Evolutionary conservation across 768 basidiomycete species (phyloP).

Genomic region (Tricholoma saponaceum): DNA sequence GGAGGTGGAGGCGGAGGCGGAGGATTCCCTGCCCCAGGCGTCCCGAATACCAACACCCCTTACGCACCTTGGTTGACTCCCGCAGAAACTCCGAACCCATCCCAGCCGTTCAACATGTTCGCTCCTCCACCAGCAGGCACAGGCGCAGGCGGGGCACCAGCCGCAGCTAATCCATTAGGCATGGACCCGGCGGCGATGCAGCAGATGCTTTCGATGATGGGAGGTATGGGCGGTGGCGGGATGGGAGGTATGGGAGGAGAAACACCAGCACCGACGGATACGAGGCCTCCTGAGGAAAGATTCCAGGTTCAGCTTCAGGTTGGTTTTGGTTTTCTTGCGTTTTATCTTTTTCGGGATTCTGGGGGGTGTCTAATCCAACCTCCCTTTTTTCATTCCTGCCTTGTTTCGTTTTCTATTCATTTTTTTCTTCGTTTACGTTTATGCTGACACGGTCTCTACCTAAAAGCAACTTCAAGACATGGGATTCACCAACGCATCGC

Average conservation of each 20-base stretch:
- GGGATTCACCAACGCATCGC: slow-evolving; percentile 87
- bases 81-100: background rate
- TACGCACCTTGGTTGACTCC: slow-evolving; percentile 11
- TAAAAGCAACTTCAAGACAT: slow-evolving; percentile 86
- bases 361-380: background rate
- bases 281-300: slow-evolving; percentile 83
- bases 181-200: slow-evolving; percentile 42
- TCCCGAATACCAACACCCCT: slow-evolving; percentile 2
- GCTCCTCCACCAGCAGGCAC: background rate
- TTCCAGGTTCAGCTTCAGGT: slow-evolving; percentile 90
- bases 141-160: slow-evolving; percentile 11
- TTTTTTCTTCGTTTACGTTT: background rate
- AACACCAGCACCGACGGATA: slow-evolving; percentile 55
- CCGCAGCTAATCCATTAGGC: slow-evolving; percentile 19
- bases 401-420: background rate
- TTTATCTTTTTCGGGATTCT: background rate
- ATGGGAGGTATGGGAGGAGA: slow-evolving; percentile 23
- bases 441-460: background rate
- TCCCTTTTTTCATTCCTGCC: no score
- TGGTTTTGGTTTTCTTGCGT: slow-evolving; percentile 3
- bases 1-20: background rate
- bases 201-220: slow-evolving; percentile 33
- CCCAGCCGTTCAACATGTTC: slow-evolving; percentile 22
- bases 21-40: slow-evolving; percentile 60
- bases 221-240: no score